phyloP scores from a whole-genome alignment of 2,329 filamentous ascomycete species.

The Nemania sp. region DNA sequence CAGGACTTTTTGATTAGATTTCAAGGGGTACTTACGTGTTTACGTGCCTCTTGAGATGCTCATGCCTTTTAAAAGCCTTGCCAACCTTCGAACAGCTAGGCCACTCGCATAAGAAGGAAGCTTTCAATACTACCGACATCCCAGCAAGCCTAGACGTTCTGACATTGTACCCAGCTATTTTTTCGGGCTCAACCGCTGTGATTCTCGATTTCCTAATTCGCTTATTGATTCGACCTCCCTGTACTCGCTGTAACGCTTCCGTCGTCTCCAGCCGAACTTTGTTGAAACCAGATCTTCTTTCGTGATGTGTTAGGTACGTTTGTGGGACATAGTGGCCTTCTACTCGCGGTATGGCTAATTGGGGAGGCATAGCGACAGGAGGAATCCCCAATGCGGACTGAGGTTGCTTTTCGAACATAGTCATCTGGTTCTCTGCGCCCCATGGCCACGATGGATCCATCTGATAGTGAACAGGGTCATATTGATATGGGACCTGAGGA shows the following conservation, averaged over 20 bases:
- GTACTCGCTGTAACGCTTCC: constrained; percentile 58
- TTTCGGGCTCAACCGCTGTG: no score
- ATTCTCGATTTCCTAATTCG: neutral
- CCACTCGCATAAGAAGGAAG: neutral
- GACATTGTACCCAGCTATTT: no score
- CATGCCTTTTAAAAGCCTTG: constrained; percentile 63
- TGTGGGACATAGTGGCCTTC: neutral
- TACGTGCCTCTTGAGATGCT: constrained; percentile 68
- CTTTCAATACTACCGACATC: neutral
- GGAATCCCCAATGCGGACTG: neutral
- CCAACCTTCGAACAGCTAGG: constrained; percentile 54
- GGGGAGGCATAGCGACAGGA: neutral
- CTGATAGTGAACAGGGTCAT: neutral
- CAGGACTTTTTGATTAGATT: constrained; percentile 1
- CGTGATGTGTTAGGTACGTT: constrained; percentile 44
- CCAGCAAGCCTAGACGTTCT: no score
- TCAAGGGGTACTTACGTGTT: constrained; percentile 55
- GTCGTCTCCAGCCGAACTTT: constrained; percentile 60
- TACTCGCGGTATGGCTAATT: neutral
- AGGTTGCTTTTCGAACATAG: neutral
- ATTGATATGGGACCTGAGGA: neutral
- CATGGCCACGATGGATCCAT: neutral
- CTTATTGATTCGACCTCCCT: constrained; percentile 46
- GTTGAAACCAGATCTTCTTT: constrained; percentile 57
- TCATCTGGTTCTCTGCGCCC: neutral